A percentile compares a stretch with the other conserved stretches of the same genome.
Conservation (phyloP, 2,329 filamentous ascomycete genomes). For the Aureobasidium sp. region DNA sequence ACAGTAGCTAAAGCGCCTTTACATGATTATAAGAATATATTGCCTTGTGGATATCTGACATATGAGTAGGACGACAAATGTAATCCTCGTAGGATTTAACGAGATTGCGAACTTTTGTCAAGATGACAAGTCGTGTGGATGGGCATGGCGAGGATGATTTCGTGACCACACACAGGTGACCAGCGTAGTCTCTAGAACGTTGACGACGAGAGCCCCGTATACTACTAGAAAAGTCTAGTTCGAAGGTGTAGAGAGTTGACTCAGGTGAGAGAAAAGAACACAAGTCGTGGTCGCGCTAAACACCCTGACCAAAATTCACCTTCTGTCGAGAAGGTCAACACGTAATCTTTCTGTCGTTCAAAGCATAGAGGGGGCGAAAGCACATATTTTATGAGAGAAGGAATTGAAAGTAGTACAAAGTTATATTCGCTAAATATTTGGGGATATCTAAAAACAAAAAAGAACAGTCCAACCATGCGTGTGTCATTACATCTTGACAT, state of each 20-base stretch:
- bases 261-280: not conserved
- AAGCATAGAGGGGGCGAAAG: not conserved
- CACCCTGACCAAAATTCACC: not conserved
- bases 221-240: not conserved
- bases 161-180: too few relatives aligned
- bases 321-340: not conserved
- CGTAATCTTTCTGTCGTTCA: not conserved
- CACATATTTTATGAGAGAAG: not conserved
- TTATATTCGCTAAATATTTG: constrained; percentile 2
- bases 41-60: not conserved
- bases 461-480: not conserved
- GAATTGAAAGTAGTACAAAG: not conserved
- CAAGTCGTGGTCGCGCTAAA: not conserved
- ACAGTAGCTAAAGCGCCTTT: not conserved
- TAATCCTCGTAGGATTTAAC: not conserved
- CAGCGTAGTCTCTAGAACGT: too few relatives aligned
- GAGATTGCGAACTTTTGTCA: not conserved
- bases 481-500: not conserved
- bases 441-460: not conserved
- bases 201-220: too few relatives aligned
- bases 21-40: not conserved
- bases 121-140: not conserved
- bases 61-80: not conserved
- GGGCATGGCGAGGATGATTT: not conserved
- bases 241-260: not conserved